Conservation (phyloP, 768 basidiomycete genomes). For the Pulveroboletus sp. region DNA sequence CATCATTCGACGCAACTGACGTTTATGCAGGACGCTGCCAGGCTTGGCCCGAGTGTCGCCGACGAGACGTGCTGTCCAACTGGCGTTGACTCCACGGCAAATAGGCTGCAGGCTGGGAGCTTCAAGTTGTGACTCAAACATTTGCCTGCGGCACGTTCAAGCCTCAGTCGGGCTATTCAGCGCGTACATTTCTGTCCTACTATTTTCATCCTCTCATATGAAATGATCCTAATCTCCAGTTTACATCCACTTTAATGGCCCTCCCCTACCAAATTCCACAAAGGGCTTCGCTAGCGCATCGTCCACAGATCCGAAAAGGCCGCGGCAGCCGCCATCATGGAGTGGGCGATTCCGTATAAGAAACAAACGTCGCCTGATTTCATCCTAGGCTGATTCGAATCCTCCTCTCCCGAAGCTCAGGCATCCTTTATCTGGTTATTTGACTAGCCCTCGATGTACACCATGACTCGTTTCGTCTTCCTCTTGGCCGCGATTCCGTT, state of each 20-base stretch:
- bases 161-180: background rate
- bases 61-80: no score
- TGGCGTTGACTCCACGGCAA: no score
- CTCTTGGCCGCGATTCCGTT: conserved; percentile 29
- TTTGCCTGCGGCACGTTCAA: no score
- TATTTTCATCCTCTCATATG: background rate
- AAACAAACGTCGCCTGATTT: background rate
- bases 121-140: no score
- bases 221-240: background rate
- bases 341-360: background rate
- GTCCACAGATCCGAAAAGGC: no score
- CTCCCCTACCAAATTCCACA: no score
- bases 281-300: no score
- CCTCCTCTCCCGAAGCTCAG: background rate
- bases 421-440: background rate
- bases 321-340: background rate
- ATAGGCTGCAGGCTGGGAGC: no score
- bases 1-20: no score
- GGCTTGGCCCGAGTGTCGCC: no score
- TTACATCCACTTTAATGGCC: background rate
- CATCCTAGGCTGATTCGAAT: background rate
- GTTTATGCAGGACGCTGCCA: no score
- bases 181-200: background rate
- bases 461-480: conserved; percentile 17
- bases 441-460: conserved; percentile 18